Percentiles rank a stretch among this genome's conserved stretches.
phyloP scores from a whole-genome alignment of 495 filamentous ascomycete species.

The Aspergillus steynii region DNA sequence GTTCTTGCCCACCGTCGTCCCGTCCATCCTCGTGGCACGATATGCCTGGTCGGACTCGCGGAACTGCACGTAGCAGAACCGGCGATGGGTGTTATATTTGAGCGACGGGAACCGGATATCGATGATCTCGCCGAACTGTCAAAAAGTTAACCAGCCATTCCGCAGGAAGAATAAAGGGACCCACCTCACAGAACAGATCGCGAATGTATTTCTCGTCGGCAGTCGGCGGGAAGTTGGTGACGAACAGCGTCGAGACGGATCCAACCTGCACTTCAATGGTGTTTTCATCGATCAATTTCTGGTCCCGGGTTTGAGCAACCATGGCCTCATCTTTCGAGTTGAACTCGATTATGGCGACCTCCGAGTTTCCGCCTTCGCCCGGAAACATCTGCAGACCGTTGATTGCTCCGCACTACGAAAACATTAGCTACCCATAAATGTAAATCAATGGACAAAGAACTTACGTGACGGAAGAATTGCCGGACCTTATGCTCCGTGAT shows the following conservation, averaged over 20 bases:
- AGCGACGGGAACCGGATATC: constrained; percentile 88
- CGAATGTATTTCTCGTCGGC: constrained; percentile 82
- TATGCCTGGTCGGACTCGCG: constrained; percentile 58
- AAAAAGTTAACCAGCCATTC: constrained; percentile 19
- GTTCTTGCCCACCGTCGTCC: constrained; percentile 61
- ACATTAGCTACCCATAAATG: constrained; percentile 21
- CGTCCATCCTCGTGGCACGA: constrained; percentile 69
- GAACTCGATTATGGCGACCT: constrained; percentile 82
- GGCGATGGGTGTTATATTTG: constrained; percentile 80
- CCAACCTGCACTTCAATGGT: constrained; percentile 72
- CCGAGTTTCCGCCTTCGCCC: constrained; percentile 56
- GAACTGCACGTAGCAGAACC: constrained; percentile 95
- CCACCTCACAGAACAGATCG: constrained; percentile 65
- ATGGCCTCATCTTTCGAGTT: constrained; percentile 74
- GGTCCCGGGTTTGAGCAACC: constrained; percentile 75
- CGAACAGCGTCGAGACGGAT: constrained; percentile 76
- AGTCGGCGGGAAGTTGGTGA: constrained; percentile 86
- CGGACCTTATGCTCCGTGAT: constrained; percentile 71
- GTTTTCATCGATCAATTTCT: constrained; percentile 69
- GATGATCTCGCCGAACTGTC: constrained; percentile 73
- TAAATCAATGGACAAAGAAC: constrained; percentile 18
- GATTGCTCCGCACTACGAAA: constrained; percentile 67
- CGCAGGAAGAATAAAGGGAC: constrained; percentile 14
- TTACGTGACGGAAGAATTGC: constrained; percentile 83
- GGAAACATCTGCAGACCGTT: constrained; percentile 67